Percentiles rank a stretch among this genome's conserved stretches.
Conservation (phyloP, 2,329 filamentous ascomycete species). For the Fusarium pseudocircinatum region DNA sequence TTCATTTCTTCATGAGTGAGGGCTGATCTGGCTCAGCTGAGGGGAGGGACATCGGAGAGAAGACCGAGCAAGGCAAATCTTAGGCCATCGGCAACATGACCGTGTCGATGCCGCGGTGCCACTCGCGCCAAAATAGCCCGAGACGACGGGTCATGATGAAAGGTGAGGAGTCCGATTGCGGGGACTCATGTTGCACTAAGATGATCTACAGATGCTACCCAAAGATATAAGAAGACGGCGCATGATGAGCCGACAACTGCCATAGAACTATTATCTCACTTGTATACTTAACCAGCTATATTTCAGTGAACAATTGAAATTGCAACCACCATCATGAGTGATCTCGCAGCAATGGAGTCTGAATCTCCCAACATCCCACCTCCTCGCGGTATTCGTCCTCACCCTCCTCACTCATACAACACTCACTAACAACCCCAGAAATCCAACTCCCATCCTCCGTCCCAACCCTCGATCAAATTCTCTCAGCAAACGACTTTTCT, state of each 20-base stretch:
- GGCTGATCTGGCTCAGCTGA: neutral
- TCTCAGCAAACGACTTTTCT: slow-evolving; percentile 65
- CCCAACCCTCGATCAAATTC: slow-evolving; percentile 35
- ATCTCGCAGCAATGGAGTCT: slow-evolving; percentile 43
- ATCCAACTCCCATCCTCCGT: slow-evolving; percentile 25
- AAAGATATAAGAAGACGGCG: slow-evolving; percentile 1
- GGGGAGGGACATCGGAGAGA: slow-evolving; percentile 9
- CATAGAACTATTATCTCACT: neutral
- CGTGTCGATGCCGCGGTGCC: neutral
- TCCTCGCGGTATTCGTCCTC: slow-evolving; percentile 28
- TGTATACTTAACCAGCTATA: neutral
- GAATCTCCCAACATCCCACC: slow-evolving; percentile 40
- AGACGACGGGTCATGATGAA: slow-evolving; percentile 5
- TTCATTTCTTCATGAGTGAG: neutral
- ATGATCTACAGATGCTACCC: neutral
- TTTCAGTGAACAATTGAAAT: neutral
- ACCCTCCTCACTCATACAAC: neutral
- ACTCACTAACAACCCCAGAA: slow-evolving; percentile 9
- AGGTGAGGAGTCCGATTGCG: slow-evolving; percentile 33
- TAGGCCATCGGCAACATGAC: neutral
- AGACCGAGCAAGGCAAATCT: neutral
- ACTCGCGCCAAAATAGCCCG: slow-evolving; percentile 27
- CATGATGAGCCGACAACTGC: neutral
- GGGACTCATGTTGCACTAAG: neutral
- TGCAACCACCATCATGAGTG: slow-evolving; percentile 31